A percentile compares a stretch with the other conserved stretches of the same genome.
phyloP scores from a whole-genome alignment of 2,329 filamentous ascomycete genomes.

The Coniosporium tulheliwenetii region DNA sequence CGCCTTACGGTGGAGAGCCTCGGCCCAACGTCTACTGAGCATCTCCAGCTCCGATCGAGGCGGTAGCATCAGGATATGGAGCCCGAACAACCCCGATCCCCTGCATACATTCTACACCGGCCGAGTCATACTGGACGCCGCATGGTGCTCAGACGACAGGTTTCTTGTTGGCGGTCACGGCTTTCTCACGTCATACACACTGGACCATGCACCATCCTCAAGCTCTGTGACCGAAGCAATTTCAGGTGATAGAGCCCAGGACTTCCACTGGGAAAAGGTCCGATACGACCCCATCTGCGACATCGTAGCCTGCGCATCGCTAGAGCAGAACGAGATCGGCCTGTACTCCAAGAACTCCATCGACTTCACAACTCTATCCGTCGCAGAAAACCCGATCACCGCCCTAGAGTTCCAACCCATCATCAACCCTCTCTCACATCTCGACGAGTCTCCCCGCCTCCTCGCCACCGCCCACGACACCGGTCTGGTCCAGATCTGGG shows the following conservation, averaged over 20 bases:
- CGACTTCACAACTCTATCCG: constrained; percentile 1
- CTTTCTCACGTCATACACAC: constrained; percentile 21
- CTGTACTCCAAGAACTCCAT: constrained; percentile 16
- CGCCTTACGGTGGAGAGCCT: constrained; percentile 19
- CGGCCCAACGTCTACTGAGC: constrained; percentile 16
- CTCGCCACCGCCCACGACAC: constrained; percentile 25
- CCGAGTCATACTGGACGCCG: constrained; percentile 18
- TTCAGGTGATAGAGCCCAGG: constrained; percentile 5
- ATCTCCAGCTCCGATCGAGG: constrained; percentile 22
- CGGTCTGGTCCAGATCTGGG: constrained; percentile 25
- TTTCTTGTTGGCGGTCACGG: constrained; percentile 28
- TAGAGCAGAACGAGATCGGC: constrained; percentile 13
- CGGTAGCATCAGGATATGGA: constrained; percentile 23
- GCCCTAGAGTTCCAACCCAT: constrained; percentile 24
- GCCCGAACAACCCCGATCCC: constrained; percentile 3
- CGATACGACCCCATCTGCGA: constrained; percentile 24
- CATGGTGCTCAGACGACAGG: constrained; percentile 25
- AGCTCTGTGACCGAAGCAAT: background rate
- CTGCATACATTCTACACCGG: background rate
- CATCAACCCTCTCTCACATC: constrained; percentile 2
- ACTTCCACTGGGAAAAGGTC: constrained; percentile 12
- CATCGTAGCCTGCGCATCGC: constrained; percentile 17
- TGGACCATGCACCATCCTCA: constrained; percentile 5
- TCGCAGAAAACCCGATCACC: constrained; percentile 17
- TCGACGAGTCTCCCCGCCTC: constrained; percentile 1